Conservation (phyloP, 1,139 yeast genomes). For the Protomyces gravidus region DNA sequence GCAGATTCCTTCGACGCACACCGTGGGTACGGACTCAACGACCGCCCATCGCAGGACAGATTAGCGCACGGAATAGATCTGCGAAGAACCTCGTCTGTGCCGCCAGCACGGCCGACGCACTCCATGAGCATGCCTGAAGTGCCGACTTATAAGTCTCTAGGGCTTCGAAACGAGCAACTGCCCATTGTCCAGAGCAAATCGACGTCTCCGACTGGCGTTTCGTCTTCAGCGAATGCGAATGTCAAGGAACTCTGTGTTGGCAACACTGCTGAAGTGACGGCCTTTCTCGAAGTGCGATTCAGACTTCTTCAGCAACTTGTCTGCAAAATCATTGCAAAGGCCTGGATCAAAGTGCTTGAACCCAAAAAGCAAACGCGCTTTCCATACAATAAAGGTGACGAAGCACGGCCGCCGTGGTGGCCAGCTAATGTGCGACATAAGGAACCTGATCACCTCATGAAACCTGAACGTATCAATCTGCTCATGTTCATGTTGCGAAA, state of each 20-base stretch:
- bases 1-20: background rate
- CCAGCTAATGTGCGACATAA: slow-evolving; percentile 55
- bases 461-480: slow-evolving; percentile 52
- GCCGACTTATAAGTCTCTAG: background rate
- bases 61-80: slow-evolving; percentile 11
- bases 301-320: slow-evolving; percentile 49
- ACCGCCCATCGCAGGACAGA: background rate
- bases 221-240: slow-evolving; percentile 32
- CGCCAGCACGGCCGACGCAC: background rate
- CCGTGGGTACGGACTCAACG: background rate
- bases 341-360: slow-evolving; percentile 62
- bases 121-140: background rate
- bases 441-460: slow-evolving; percentile 67
- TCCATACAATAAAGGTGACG: slow-evolving; percentile 57
- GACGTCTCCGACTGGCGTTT: slow-evolving; percentile 24
- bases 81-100: slow-evolving; percentile 23
- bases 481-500: slow-evolving; percentile 47
- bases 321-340: slow-evolving; percentile 61
- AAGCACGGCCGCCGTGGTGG: slow-evolving; percentile 66
- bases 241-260: slow-evolving; percentile 30
- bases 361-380: slow-evolving; percentile 61
- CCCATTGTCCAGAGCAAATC: slow-evolving; percentile 1
- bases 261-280: slow-evolving; percentile 29
- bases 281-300: slow-evolving; percentile 32
- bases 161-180: background rate